Evolutionary conservation across 768 basidiomycete genomes (phyloP).

Genomic region (Roridomyces roridus): DNA sequence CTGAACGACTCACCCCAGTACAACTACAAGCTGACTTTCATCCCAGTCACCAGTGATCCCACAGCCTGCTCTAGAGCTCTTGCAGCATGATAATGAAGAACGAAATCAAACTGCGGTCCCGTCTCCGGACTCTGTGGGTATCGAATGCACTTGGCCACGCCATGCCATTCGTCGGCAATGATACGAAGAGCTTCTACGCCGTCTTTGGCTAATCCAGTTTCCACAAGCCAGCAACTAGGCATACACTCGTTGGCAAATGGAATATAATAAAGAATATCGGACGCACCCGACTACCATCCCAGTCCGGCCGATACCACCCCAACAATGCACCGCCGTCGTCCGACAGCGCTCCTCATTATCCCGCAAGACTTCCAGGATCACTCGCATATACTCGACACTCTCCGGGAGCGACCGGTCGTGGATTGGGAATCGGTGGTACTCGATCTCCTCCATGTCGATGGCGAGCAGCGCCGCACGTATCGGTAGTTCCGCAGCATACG

Average conservation of each 20-base stretch:
- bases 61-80: too few relatives aligned
- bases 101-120: not conserved
- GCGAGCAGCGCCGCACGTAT: slow-evolving; percentile 43
- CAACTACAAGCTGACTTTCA: too few relatives aligned
- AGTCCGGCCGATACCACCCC: slow-evolving; percentile 57
- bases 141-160: not conserved
- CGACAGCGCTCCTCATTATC: slow-evolving; percentile 51
- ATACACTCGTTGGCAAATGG: not conserved
- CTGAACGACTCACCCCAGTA: too few relatives aligned
- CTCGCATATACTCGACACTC: slow-evolving; percentile 47
- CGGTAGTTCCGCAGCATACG: slow-evolving; percentile 49
- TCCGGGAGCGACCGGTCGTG: slow-evolving; percentile 54
- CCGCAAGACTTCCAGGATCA: slow-evolving; percentile 47
- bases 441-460: slow-evolving; percentile 41
- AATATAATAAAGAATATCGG: not conserved
- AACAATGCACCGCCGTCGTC: slow-evolving; percentile 56
- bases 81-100: too few relatives aligned
- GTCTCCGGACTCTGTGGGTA: not conserved
- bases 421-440: slow-evolving; percentile 63
- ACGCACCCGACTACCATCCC: slow-evolving; percentile 61
- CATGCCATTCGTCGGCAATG: slow-evolving; percentile 48
- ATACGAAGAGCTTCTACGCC: slow-evolving; percentile 69
- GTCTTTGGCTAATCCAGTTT: slow-evolving; percentile 64
- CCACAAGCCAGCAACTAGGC: slow-evolving; percentile 68
- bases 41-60: too few relatives aligned